Conservation (phyloP, 495 filamentous ascomycete species). For the Podospora tetraspora region DNA sequence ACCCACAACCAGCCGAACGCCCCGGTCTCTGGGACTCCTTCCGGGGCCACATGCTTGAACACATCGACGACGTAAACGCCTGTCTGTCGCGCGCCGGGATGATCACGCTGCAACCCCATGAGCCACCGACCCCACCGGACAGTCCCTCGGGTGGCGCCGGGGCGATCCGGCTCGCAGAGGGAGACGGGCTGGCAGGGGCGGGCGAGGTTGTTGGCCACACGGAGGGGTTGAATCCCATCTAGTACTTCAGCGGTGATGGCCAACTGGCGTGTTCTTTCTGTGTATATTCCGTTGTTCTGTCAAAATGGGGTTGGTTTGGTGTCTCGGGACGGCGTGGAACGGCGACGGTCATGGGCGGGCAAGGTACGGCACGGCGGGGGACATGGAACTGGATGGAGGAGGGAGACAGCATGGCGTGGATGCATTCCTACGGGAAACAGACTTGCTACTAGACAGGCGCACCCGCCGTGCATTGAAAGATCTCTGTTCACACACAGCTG, state of each 20-base stretch:
- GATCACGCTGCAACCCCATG: constrained; percentile 7
- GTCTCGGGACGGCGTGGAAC: background rate
- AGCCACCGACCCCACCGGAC: constrained; percentile 2
- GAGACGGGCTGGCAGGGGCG: background rate
- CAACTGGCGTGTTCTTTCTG: background rate
- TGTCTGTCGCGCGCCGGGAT: constrained; percentile 12
- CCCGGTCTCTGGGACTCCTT: constrained; percentile 17
- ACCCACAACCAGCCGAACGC: background rate
- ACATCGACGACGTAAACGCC: constrained; percentile 17
- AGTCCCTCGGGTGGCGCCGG: background rate
- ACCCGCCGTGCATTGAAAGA: background rate
- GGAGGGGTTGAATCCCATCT: background rate
- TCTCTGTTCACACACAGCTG: background rate
- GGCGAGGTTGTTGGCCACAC: background rate
- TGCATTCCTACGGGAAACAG: background rate
- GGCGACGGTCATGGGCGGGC: too few relatives aligned
- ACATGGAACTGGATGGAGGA: background rate
- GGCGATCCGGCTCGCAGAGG: background rate
- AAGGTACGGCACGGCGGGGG: background rate
- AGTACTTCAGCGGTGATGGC: background rate
- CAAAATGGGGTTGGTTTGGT: background rate
- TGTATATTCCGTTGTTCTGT: background rate
- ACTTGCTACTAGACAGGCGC: background rate
- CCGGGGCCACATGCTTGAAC: constrained; percentile 19
- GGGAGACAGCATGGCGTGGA: background rate